Evolutionary conservation across 495 filamentous ascomycete genomes (phyloP).

Genomic region (Parachaetomium inaequale): DNA sequence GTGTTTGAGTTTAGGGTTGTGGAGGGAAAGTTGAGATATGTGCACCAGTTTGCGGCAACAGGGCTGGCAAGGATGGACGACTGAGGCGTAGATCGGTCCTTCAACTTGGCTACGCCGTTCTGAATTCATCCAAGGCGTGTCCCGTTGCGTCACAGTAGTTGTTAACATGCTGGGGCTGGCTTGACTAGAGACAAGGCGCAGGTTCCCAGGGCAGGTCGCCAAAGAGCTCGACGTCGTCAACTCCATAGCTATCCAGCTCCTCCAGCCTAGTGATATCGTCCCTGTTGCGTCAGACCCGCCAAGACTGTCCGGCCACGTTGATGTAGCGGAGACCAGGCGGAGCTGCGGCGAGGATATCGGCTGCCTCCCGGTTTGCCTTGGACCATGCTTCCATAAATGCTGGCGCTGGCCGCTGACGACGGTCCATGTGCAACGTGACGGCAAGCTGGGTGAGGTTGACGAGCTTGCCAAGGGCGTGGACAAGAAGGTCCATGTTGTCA

Average conservation of each 20-base stretch:
- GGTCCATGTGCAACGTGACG: neutral
- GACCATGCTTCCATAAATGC: too few relatives aligned
- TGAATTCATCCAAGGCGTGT: too few relatives aligned
- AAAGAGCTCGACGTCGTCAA: neutral
- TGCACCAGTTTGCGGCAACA: neutral
- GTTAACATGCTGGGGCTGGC: too few relatives aligned
- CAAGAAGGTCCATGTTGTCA: neutral
- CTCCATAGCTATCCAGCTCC: neutral
- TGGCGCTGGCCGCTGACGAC: too few relatives aligned
- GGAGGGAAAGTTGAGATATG: conserved; percentile 1
- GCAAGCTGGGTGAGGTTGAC: conserved; percentile 1
- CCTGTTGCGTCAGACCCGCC: neutral
- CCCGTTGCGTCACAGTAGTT: too few relatives aligned
- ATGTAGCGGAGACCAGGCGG: neutral
- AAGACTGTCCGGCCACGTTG: neutral
- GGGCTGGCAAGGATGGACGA: neutral
- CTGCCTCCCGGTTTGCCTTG: too few relatives aligned
- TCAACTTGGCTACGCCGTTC: too few relatives aligned
- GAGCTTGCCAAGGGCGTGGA: neutral
- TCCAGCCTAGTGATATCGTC: neutral
- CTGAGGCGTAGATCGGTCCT: too few relatives aligned
- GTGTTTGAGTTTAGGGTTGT: conserved; percentile 2
- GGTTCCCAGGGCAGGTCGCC: neutral
- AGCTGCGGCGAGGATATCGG: neutral
- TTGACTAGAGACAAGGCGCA: too few relatives aligned